Base-by-base conservation (phyloP, 1,284 basidiomycete species). In the Ceratobasidium sp. region DNA sequence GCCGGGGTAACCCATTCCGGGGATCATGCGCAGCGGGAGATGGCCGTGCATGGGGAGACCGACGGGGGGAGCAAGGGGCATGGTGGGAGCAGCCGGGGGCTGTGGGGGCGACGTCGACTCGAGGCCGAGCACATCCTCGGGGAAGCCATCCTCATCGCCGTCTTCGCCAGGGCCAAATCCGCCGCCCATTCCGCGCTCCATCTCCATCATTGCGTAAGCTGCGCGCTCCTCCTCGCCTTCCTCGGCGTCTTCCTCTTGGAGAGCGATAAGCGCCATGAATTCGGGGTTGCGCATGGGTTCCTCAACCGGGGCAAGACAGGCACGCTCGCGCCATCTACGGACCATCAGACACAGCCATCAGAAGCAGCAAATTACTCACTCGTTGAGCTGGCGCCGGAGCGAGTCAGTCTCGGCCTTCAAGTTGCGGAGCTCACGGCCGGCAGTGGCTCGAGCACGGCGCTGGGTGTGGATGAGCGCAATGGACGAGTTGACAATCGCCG, bases 401-500 rank as follows among this genome's bases (percentile, higher is more conserved):
- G 88, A 87, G 77, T 94, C 91, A 12, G 89, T 80, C 79, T 95
- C 92, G 73, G 84, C 79, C 75, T 90, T 89, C 76, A 95, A 77
- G 58, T 86, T 77, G 68, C 92, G 89, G 57, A 94, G 83, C 77
- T 94, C 88, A 73, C 87, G 85, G 12, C 90, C 85, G 25, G 92
- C 92, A 68, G 92, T 81, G 49, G 90, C 80, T 69, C 93, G 87
- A 76, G 93, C 90, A 57, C 91, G 84, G 71, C 93, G 87, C 65
- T 90, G 89, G 55, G 89, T 86, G 75, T 91, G 89, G 74, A 95
- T 86, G 77, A 94, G 88, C 0, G 91, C 87, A 77, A 95, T 94
- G 71, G 87, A 90, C 53, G 91, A 93, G 81, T 96, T 96, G 79
- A 98, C 94, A 77, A 97, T 96, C 70, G 92, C 90, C 17, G 91